Percentiles rank a stretch among this genome's conserved stretches.
phyloP scores from a whole-genome alignment of 371 early-diverging fungal species.

The Apophysomyces variabilis region DNA sequence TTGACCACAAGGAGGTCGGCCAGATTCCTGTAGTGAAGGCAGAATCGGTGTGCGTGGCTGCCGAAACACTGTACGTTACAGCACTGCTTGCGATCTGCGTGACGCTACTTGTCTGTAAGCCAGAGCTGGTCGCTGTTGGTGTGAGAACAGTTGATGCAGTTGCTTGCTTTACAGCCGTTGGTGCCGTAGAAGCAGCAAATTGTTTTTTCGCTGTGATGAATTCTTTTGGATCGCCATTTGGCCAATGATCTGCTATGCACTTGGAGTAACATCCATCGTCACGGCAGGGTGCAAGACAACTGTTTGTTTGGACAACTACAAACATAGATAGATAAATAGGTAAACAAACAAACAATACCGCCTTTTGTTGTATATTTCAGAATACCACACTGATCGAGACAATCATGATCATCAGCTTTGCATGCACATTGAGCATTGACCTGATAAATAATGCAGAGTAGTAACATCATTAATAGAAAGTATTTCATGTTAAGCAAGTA shows the following conservation, averaged over 20 bases:
- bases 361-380: background rate
- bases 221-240: slow-evolving; percentile 21
- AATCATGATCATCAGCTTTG: slow-evolving; percentile 24
- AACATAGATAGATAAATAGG: background rate
- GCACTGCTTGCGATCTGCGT: slow-evolving; percentile 1
- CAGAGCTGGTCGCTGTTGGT: slow-evolving; percentile 13
- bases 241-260: slow-evolving; percentile 44
- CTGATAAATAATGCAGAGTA: background rate
- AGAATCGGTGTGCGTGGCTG: slow-evolving; percentile 5
- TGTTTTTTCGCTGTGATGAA: background rate
- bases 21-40: slow-evolving; percentile 11
- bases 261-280: slow-evolving; percentile 32
- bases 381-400: slow-evolving; percentile 40
- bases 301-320: slow-evolving; percentile 34
- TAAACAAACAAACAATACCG: background rate
- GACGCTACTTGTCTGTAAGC: slow-evolving; percentile 1
- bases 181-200: background rate
- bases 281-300: slow-evolving; percentile 30
- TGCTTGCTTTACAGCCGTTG: slow-evolving; percentile 2
- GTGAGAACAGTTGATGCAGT: slow-evolving; percentile 14
- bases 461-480: background rate
- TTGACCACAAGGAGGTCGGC: slow-evolving; percentile 10
- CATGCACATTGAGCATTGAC: slow-evolving; percentile 32
- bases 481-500: background rate
- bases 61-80: background rate